Conservation (phyloP, 2,329 filamentous ascomycete genomes). For the Cladosporium sp. region DNA sequence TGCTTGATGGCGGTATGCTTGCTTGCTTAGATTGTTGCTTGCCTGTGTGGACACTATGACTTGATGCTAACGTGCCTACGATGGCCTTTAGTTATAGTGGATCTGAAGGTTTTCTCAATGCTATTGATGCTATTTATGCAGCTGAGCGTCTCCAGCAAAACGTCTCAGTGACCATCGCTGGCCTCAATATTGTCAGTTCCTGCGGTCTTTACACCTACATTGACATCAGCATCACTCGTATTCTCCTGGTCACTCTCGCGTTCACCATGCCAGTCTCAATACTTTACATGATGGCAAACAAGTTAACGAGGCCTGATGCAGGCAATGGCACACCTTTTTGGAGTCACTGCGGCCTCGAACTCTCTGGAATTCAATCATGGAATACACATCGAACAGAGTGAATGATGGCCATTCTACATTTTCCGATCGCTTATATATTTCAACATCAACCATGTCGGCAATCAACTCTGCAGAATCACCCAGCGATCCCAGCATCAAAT, state of each 20-base stretch:
- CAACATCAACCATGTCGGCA: background rate
- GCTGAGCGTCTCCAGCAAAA: background rate
- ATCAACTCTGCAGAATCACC: background rate
- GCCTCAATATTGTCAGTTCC: background rate
- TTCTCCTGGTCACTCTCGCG: background rate
- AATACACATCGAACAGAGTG: background rate
- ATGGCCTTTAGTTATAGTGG: background rate
- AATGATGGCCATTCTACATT: background rate
- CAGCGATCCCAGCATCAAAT: background rate
- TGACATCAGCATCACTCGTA: background rate
- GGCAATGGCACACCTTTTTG: background rate
- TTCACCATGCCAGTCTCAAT: background rate
- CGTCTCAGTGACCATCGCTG: background rate
- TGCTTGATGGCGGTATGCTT: background rate
- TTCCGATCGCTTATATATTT: background rate
- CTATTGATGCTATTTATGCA: background rate
- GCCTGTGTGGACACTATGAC: background rate
- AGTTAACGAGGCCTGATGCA: background rate
- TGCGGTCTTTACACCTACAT: background rate
- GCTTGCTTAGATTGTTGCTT: background rate
- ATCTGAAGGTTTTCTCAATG: background rate
- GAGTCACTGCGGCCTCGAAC: background rate
- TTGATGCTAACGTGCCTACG: background rate
- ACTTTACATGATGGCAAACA: background rate
- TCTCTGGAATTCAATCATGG: background rate